phyloP scores from a whole-genome alignment of 305 asterid species.

The Solanum hybrid region DNA sequence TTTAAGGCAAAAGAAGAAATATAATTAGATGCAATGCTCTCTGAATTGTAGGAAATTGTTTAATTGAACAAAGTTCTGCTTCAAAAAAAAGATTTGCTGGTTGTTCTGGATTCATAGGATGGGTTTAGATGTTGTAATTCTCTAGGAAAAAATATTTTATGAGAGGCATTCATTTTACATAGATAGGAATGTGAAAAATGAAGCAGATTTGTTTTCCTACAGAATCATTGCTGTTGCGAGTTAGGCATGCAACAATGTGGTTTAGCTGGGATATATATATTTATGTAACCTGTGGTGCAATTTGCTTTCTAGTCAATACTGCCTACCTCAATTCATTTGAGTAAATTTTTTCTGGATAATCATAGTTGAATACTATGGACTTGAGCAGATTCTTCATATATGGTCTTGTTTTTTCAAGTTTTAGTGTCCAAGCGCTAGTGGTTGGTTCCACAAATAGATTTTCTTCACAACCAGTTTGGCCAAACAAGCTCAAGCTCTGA shows the following conservation, averaged over 20 bases:
- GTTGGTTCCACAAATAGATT: neutral
- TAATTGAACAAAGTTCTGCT: neutral
- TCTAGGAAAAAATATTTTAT: conserved; percentile 10
- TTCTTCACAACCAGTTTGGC: neutral
- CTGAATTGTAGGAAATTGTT: neutral
- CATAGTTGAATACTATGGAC: neutral
- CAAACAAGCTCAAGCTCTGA: neutral
- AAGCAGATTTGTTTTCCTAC: neutral
- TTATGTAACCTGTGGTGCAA: neutral
- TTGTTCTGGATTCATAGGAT: neutral
- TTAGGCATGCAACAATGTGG: neutral
- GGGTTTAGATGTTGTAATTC: conserved; percentile 23
- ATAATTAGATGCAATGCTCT: neutral
- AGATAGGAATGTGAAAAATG: neutral
- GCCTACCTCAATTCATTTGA: neutral
- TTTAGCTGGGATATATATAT: neutral
- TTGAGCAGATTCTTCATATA: neutral
- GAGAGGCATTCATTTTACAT: conserved; percentile 17
- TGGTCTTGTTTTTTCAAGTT: neutral
- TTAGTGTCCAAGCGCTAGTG: neutral
- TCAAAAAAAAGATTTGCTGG: neutral
- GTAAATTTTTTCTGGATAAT: neutral
- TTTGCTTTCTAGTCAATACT: neutral
- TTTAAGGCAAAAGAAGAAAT: neutral
- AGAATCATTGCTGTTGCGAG: neutral